Conservation (phyloP, 352 stramenopile species). For the Phytopythium montanum region DNA sequence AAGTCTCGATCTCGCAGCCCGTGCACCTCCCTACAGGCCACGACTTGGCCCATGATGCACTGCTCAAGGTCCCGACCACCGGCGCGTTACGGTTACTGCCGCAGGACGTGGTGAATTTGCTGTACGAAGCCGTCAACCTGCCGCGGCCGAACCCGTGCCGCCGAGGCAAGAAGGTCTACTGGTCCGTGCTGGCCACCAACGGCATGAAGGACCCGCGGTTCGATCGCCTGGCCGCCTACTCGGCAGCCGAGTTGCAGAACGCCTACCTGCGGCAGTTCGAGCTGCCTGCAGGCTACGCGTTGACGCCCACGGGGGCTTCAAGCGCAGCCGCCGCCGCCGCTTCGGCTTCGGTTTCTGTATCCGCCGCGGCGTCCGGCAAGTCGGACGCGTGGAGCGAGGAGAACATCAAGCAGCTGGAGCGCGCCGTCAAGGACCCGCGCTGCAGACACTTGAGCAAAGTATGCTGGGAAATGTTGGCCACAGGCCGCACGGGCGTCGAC, state of each 20-base stretch:
- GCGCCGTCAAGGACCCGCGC: slow-evolving; percentile 65
- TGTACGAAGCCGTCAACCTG: slow-evolving; percentile 75
- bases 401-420: slow-evolving; percentile 64
- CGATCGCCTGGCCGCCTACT: slow-evolving; percentile 50
- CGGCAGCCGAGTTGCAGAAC: slow-evolving; percentile 61
- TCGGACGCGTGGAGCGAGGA: slow-evolving; percentile 66
- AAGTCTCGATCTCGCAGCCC: slow-evolving; percentile 10
- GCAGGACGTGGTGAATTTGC: slow-evolving; percentile 46
- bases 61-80: slow-evolving; percentile 13
- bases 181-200: slow-evolving; percentile 61
- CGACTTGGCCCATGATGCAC: slow-evolving; percentile 19
- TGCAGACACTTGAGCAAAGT: slow-evolving; percentile 73
- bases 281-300: slow-evolving; percentile 17
- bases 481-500: slow-evolving; percentile 61
- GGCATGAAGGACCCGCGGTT: slow-evolving; percentile 70
- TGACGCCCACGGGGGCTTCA: slow-evolving; percentile 12
- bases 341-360: slow-evolving; percentile 16
- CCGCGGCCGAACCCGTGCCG: slow-evolving; percentile 68
- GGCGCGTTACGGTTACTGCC: slow-evolving; percentile 36
- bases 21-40: neutral
- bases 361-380: slow-evolving; percentile 33
- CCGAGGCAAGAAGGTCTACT: slow-evolving; percentile 72
- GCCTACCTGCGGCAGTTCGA: slow-evolving; percentile 68
- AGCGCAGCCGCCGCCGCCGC: slow-evolving; percentile 12
- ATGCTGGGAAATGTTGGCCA: slow-evolving; percentile 76